Conservation (phyloP, 2,329 filamentous ascomycete genomes). For the Monosporascus ibericus region DNA sequence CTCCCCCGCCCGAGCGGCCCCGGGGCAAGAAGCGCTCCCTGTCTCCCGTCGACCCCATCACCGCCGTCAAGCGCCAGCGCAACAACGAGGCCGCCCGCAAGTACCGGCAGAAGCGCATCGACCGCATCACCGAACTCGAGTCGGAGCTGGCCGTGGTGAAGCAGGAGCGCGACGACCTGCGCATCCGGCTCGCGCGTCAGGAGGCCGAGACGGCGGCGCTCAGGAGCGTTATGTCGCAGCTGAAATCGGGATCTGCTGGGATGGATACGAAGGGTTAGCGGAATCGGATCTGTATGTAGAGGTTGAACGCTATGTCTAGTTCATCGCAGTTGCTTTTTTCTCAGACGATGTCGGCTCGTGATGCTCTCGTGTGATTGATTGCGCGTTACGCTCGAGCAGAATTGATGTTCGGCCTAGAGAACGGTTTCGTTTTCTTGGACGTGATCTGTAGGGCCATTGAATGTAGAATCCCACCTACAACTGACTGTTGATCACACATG, state of each 20-base stretch:
- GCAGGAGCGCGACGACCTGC: slow-evolving; percentile 57
- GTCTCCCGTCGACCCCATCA: slow-evolving; percentile 23
- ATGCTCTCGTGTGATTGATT: slow-evolving; percentile 8
- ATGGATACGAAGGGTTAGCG: slow-evolving; percentile 15
- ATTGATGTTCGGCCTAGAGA: slow-evolving; percentile 22
- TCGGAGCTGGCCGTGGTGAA: slow-evolving; percentile 51
- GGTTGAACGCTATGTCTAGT: slow-evolving; percentile 6
- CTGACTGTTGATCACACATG: too few relatives aligned
- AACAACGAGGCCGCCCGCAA: slow-evolving; percentile 68
- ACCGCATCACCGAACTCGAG: slow-evolving; percentile 59
- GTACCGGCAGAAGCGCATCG: slow-evolving; percentile 65
- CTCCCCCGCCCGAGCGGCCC: slow-evolving; percentile 8
- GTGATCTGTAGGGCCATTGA: not conserved
- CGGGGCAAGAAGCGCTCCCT: slow-evolving; percentile 15
- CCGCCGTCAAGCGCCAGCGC: slow-evolving; percentile 52
- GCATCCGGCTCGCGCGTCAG: slow-evolving; percentile 54
- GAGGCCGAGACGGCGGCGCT: slow-evolving; percentile 61
- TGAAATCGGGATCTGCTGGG: slow-evolving; percentile 17
- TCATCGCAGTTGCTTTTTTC: slow-evolving; percentile 1
- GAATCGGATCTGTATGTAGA: slow-evolving; percentile 9
- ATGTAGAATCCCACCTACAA: not conserved
- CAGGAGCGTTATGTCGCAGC: slow-evolving; percentile 42
- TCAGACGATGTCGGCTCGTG: slow-evolving; percentile 28
- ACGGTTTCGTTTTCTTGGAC: slow-evolving; percentile 22
- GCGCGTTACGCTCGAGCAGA: slow-evolving; percentile 10